Evolutionary conservation across 805 yeast species (phyloP).

Genomic region (Metschnikowia aberdeeniae): DNA sequence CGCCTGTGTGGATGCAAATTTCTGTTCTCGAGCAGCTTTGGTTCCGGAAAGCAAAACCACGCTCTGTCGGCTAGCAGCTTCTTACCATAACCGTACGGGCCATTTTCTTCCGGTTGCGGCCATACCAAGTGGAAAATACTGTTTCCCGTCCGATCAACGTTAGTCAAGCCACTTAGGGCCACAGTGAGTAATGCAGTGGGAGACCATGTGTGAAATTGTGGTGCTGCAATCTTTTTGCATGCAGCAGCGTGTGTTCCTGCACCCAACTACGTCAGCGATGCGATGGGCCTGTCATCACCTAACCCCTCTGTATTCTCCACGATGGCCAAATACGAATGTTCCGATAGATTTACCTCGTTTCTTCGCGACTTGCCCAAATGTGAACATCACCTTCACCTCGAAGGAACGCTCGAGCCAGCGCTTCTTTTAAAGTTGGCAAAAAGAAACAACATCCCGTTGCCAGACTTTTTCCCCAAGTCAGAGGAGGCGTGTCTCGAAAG

Average conservation of each 20-base stretch:
- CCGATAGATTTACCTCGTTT: conserved; percentile 41
- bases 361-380: conserved; percentile 75
- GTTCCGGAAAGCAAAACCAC: too few relatives aligned
- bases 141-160: too few relatives aligned
- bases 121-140: too few relatives aligned
- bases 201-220: too few relatives aligned
- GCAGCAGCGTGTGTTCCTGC: background rate
- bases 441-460: conserved; percentile 58
- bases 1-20: too few relatives aligned
- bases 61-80: too few relatives aligned
- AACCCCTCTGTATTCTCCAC: background rate
- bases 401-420: conserved; percentile 79
- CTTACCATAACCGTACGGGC: too few relatives aligned
- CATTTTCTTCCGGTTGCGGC: too few relatives aligned
- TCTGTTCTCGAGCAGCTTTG: too few relatives aligned
- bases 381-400: conserved; percentile 82
- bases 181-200: too few relatives aligned
- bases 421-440: conserved; percentile 64
- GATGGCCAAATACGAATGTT: conserved; percentile 14
- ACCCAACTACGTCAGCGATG: background rate
- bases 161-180: too few relatives aligned
- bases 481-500: conserved; percentile 50
- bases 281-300: background rate
- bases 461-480: conserved; percentile 57
- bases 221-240: too few relatives aligned